A percentile compares a stretch with the other conserved stretches of the same genome.
Evolutionary conservation across 139 green algal genomes (phyloP).

Genomic region (Spirogloea muscicola): DNA sequence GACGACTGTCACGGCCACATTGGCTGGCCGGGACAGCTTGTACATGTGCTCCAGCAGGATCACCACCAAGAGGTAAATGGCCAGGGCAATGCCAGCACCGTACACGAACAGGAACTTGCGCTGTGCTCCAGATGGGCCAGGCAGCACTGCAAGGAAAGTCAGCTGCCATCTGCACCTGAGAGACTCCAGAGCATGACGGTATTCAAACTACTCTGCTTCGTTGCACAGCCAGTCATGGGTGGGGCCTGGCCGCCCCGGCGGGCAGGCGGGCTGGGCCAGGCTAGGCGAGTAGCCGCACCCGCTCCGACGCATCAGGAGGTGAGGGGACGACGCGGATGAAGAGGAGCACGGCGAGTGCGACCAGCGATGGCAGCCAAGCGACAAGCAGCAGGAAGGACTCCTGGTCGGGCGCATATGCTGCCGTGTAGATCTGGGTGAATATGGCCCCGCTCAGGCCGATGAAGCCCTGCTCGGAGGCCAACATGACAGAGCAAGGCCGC

Average conservation of each 20-base stretch:
- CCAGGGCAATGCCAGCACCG: constrained; percentile 1
- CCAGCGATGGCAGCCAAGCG: constrained; percentile 23
- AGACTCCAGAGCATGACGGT: too few relatives aligned
- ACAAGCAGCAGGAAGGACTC: constrained; percentile 34
- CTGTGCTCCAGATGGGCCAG: too few relatives aligned
- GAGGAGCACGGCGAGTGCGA: constrained; percentile 22
- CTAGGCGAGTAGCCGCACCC: background rate
- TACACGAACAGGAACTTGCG: constrained; percentile 26
- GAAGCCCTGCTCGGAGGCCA: constrained; percentile 45
- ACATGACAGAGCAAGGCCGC: too few relatives aligned
- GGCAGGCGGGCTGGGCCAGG: too few relatives aligned
- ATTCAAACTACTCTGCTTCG: too few relatives aligned
- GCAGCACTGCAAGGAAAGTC: too few relatives aligned
- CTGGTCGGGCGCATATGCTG: constrained; percentile 31
- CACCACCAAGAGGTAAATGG: constrained; percentile 35
- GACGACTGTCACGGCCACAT: background rate
- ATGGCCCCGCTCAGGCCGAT: constrained; percentile 52
- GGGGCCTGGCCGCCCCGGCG: too few relatives aligned
- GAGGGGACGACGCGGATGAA: constrained; percentile 20
- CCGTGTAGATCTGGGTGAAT: constrained; percentile 45
- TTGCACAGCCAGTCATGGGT: too few relatives aligned
- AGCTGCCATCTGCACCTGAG: too few relatives aligned
- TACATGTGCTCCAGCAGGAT: constrained; percentile 25
- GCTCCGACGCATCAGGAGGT: background rate
- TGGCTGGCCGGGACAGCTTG: background rate